Evolutionary conservation across 805 yeast species (phyloP), one percentile per base, ranked within the genome.

Genomic region (Candida palmyrensis): DNA sequence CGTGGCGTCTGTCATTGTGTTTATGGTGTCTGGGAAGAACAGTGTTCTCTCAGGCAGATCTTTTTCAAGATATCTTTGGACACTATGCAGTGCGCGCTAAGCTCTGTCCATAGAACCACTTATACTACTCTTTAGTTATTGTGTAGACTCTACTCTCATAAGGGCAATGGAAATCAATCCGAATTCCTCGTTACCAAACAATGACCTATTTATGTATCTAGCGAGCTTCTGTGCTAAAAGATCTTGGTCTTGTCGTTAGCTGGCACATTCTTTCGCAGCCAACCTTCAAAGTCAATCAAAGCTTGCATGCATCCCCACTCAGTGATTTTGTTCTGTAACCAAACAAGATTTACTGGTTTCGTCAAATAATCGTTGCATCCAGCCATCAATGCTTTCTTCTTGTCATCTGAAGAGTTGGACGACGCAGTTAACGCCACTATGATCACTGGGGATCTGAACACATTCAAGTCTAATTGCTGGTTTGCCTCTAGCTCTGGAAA

Each of bases 251-350:
- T 23, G 13, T 27, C 25, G 14, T 23, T 17, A 5, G 31, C 11
- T 14, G 5, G n/a, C n/a, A 12, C 16, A 7, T 45, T 38, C 27
- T 51, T 56, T 12, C 37, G 44, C 33, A 74, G 77, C 94, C 97
- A 92, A 24, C 94, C 90, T 53, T 92, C 96, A 56, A 83, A 90
- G 58, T 90, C 95, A 54, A 90, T 89, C 31, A 90, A 63, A 1
- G 97, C 97, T 60, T 90, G 98, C 97, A 90, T 90, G 57, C 97
- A 90, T 1, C 98, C 97, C 97, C 97, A 92, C 57, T 90, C 97
- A 1, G 88, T 82, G 33, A 92, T 84, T 59, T 92, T 92, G 51
- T 85, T 86, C 48, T 88, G 85, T 29, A 92, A 66, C 99, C 99
- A 92, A 30, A 78, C 85, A 45, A 90, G 66, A 47, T 88, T 90